These are phyloP conservation scores for Saxispiralis lemnorum DNA, from an alignment of 495 filamentous ascomycete species.

Conservation along the genomic window DNA sequence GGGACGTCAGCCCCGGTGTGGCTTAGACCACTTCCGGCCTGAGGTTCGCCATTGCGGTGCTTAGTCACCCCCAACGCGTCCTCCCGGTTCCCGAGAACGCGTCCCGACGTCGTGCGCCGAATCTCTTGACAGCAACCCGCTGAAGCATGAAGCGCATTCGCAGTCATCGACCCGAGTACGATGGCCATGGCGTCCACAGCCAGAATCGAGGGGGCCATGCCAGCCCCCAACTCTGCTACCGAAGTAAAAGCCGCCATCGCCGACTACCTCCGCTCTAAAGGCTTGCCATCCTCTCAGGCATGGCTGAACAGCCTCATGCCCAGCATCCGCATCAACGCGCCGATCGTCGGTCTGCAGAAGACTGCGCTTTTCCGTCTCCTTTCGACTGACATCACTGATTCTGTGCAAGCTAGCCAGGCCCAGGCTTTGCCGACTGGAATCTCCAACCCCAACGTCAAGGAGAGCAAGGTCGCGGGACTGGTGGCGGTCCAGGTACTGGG, in stretches of 20 bases:
- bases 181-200: no score
- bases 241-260: slow-evolving; percentile 22
- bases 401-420: slow-evolving; percentile 27
- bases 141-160: no score
- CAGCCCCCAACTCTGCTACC: not conserved
- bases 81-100: no score
- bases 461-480: slow-evolving; percentile 37
- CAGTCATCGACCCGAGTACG: no score
- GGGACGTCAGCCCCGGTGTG: no score
- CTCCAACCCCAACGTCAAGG: slow-evolving; percentile 32
- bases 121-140: no score
- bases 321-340: slow-evolving; percentile 32
- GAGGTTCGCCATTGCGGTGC: no score
- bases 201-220: not conserved
- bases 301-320: slow-evolving; percentile 26
- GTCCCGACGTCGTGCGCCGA: no score
- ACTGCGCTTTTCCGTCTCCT: slow-evolving; percentile 72
- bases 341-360: slow-evolving; percentile 52
- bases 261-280: slow-evolving; percentile 18
- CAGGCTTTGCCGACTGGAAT: slow-evolving; percentile 34
- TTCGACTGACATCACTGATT: slow-evolving; percentile 51
- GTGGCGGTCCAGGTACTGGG: slow-evolving; percentile 68
- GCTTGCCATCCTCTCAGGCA: slow-evolving; percentile 19
- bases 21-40: no score
- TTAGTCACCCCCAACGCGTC: no score